phyloP scores from a whole-genome alignment of 441 rosid species.

The Bocquillonia castaneifolia region DNA sequence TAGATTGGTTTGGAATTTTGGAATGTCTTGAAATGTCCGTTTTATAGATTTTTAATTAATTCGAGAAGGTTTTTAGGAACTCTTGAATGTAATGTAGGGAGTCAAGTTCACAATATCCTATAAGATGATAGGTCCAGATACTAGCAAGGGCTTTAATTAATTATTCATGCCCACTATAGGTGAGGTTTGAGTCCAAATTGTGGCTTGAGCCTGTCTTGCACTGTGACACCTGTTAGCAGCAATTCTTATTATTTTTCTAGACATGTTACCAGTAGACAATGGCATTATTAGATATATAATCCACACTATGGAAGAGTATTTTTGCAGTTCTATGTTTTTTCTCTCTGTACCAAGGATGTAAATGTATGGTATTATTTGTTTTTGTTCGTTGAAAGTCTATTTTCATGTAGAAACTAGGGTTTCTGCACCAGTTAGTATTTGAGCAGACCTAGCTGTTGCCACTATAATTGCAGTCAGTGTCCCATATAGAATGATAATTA shows the following conservation, averaged over 20 bases:
- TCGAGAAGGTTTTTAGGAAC: slow-evolving; percentile 3
- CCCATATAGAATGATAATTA: background rate
- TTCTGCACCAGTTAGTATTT: background rate
- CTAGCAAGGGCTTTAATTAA: no score
- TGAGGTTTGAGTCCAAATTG: background rate
- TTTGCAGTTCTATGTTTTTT: background rate
- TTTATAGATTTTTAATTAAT: slow-evolving; percentile 1
- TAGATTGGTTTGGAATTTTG: slow-evolving; percentile 11
- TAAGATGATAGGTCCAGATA: no score
- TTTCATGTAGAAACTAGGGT: background rate
- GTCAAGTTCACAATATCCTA: background rate
- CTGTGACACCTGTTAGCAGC: background rate
- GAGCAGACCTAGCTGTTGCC: background rate
- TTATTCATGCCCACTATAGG: no score
- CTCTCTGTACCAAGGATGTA: background rate
- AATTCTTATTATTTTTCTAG: background rate
- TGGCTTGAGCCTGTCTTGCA: background rate
- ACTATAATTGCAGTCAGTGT: background rate
- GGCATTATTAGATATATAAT: background rate
- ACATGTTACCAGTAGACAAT: no score
- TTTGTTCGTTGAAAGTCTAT: background rate
- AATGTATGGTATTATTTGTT: background rate
- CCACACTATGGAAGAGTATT: no score
- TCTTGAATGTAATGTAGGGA: background rate
- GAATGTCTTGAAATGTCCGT: slow-evolving; percentile 10